Conservation (phyloP, 176 grass and related monocot genomes). For the Dendrocalamus sinicus region DNA sequence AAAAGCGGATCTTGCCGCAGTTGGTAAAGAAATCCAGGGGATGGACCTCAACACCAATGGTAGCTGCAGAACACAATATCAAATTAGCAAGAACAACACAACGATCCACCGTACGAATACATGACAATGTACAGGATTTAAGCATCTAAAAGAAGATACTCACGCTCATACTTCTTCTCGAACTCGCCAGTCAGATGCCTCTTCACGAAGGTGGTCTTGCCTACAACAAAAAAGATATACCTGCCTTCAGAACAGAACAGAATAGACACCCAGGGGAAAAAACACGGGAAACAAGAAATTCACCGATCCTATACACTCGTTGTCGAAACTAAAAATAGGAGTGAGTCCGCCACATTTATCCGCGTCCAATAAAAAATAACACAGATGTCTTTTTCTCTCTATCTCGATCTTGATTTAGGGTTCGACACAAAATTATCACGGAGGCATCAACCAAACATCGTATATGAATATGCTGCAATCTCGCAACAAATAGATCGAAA, state of each 20-base stretch:
- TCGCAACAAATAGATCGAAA: neutral
- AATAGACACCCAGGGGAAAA: neutral
- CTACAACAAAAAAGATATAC: slow-evolving; percentile 25
- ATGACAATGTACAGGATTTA: neutral
- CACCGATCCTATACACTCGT: neutral
- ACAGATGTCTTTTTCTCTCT: neutral
- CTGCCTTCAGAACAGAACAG: neutral
- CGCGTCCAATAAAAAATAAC: neutral
- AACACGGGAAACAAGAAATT: neutral
- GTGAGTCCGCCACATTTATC: neutral
- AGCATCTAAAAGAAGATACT: slow-evolving; percentile 23
- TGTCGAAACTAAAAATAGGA: neutral
- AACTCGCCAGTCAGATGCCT: slow-evolving; percentile 73
- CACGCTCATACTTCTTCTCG: slow-evolving; percentile 75
- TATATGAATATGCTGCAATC: neutral
- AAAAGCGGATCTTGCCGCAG: slow-evolving; percentile 60
- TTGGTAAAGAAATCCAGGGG: slow-evolving; percentile 63
- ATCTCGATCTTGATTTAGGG: neutral
- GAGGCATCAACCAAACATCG: neutral
- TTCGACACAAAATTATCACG: neutral
- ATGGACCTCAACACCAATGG: slow-evolving; percentile 70
- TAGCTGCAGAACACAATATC: slow-evolving; percentile 35
- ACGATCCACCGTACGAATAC: neutral
- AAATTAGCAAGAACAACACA: neutral
- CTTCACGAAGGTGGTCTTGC: slow-evolving; percentile 73